These are phyloP conservation scores for Termitomyces sp. DNA, from an alignment of 768 basidiomycete genomes.

Conservation along the genomic window DNA sequence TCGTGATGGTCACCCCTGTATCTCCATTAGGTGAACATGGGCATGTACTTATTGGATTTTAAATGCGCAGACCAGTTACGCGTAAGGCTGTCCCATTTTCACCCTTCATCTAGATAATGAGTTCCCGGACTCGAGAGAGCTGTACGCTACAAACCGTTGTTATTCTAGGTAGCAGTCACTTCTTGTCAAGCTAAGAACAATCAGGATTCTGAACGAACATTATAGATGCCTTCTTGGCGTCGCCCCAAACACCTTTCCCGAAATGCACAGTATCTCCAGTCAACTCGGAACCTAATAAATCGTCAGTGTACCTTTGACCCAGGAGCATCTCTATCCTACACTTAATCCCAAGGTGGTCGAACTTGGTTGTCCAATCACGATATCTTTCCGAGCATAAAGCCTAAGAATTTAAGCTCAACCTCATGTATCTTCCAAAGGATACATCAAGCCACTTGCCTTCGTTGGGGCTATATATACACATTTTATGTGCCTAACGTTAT, in stretches of 20 bases:
- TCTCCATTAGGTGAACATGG: background rate
- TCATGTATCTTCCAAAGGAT: background rate
- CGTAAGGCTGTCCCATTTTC: constrained; percentile 96
- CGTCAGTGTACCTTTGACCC: background rate
- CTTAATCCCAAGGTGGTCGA: constrained; percentile 68
- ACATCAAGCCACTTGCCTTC: constrained; percentile 46
- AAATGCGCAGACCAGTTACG: constrained; percentile 59
- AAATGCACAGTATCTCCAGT: constrained; percentile 85
- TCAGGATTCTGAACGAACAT: constrained; percentile 48
- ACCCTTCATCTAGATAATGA: constrained; percentile 41
- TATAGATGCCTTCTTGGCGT: constrained; percentile 70
- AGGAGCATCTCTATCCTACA: constrained; percentile 38
- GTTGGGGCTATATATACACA: constrained; percentile 94
- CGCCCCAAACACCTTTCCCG: constrained; percentile 64
- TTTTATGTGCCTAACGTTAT: constrained; percentile 38
- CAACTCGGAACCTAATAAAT: constrained; percentile 67
- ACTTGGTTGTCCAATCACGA: constrained; percentile 81
- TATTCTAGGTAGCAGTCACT: constrained; percentile 38
- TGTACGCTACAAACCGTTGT: constrained; percentile 57
- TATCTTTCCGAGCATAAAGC: constrained; percentile 84
- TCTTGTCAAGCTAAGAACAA: background rate
- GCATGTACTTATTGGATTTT: constrained; percentile 17
- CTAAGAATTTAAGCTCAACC: constrained; percentile 29
- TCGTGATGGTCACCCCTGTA: constrained; percentile 57
- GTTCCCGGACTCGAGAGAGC: background rate